These are phyloP conservation scores for Mycena latifolia DNA, from an alignment of 768 basidiomycete species.

Conservation along the genomic window DNA sequence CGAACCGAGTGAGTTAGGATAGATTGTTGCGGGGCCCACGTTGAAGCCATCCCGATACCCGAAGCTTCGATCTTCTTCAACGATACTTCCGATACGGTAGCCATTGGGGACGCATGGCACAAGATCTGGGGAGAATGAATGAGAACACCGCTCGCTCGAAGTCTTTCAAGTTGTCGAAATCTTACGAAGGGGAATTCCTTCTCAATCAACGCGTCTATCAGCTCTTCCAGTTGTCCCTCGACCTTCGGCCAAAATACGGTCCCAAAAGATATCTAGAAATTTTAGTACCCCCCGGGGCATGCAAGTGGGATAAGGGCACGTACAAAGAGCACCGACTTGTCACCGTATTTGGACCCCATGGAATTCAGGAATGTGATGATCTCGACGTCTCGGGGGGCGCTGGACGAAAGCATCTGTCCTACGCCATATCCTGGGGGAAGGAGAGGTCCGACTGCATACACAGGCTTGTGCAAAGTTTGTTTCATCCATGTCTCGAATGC, in stretches of 20 bases:
- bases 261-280: slow-evolving; percentile 13
- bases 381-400: neutral
- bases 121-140: too few species aligned
- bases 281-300: too few species aligned
- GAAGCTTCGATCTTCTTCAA: neutral
- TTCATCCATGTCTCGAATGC: slow-evolving; percentile 10
- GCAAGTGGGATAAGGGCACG: neutral
- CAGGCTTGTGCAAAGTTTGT: neutral
- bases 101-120: slow-evolving; percentile 9
- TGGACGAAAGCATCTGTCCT: neutral
- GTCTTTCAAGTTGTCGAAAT: neutral
- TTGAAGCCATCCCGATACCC: slow-evolving; percentile 2
- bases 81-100: neutral
- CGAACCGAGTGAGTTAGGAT: slow-evolving; percentile 15
- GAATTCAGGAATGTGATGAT: slow-evolving; percentile 5
- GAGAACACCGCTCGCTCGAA: too few species aligned
- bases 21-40: slow-evolving; percentile 5
- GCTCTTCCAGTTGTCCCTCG: neutral
- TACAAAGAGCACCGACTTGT: slow-evolving; percentile 12
- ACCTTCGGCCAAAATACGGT: slow-evolving; percentile 10
- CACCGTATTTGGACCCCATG: slow-evolving; percentile 1
- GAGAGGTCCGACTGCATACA: slow-evolving; percentile 21
- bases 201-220: slow-evolving; percentile 6
- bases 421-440: neutral
- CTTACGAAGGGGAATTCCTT: slow-evolving; percentile 18